Evolutionary conservation across 2,329 filamentous ascomycete genomes (phyloP), one percentile per base, ranked within the genome.

Genomic region (Westerdykella aurantiaca): DNA sequence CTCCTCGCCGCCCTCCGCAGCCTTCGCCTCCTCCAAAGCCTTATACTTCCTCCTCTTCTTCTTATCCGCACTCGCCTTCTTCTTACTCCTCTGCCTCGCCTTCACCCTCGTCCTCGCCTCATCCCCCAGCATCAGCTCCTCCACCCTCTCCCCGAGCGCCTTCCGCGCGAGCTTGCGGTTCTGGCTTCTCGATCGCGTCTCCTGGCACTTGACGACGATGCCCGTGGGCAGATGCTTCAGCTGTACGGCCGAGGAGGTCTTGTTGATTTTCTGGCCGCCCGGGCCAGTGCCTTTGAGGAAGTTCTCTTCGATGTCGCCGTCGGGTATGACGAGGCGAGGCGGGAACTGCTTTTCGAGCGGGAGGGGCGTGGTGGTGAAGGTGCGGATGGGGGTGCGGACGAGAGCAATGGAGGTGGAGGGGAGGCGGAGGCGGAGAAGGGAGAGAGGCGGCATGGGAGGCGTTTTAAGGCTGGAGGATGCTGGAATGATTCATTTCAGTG

Each of bases 251-350:
- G 88, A 96, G 52, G 83, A 89, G 21, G 93, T 98, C 80, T 98
- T 98, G 71, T 98, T 98, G 71, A 97, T 97, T 67, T 96, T 96
- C 65, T 98, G 93, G 0, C 93, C 93, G 18, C 93, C 93, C 0
- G 93, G 91, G 1, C 93, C 93, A 55, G 81, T 86, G 57, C 93
- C 93, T 65, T 93, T 95, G 48, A 98, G 76, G 69, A 94, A 97
- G 34, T 77, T 78, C 61, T 96, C 87, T 44, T 84, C 82, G 53
- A 97, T 81, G 41, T 96, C 89, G 14, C 76, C 72, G 53, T 95
- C 89, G 11, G 82, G 77, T 16, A 93, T 80, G 11, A 82, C 79
- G 12, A 85, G 83, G 4, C 89, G 82, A 5, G 88, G 83, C 1
- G 91, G 90, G 5, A 67, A 55, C 1, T 50, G 45, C 38, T 66